These are phyloP conservation scores for Fusarium concolor DNA, from an alignment of 2,329 filamentous ascomycete genomes.

Conservation along the genomic window DNA sequence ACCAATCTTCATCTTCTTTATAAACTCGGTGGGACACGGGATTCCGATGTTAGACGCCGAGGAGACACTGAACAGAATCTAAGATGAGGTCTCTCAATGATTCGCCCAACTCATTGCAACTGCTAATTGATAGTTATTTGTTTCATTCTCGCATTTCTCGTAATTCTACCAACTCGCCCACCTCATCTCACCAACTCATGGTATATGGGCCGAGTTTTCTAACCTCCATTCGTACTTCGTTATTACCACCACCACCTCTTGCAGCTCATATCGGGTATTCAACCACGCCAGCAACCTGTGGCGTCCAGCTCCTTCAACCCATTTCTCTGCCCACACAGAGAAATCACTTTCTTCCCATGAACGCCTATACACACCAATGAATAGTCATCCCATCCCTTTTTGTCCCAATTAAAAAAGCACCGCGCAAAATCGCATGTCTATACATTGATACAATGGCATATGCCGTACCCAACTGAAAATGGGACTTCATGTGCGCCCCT, in stretches of 20 bases:
- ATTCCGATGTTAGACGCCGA: too few relatives aligned
- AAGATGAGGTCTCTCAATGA: constrained; percentile 1
- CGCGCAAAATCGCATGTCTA: constrained; percentile 30
- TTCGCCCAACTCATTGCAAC: constrained; percentile 11
- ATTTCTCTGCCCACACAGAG: constrained; percentile 19
- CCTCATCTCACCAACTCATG: not conserved
- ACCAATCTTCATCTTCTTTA: too few relatives aligned
- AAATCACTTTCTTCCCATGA: constrained; percentile 23
- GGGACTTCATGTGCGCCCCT: constrained; percentile 37
- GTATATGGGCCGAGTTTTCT: constrained; percentile 25
- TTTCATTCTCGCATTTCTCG: constrained; percentile 42
- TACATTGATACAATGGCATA: constrained; percentile 23
- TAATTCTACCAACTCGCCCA: constrained; percentile 11
- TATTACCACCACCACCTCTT: constrained; percentile 30
- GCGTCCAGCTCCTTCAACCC: constrained; percentile 18
- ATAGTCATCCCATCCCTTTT: constrained; percentile 29
- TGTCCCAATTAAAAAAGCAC: constrained; percentile 22
- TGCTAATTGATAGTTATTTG: not conserved
- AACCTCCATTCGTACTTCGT: constrained; percentile 21
- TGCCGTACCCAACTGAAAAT: not conserved
- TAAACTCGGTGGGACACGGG: not conserved
- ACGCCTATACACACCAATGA: constrained; percentile 39
- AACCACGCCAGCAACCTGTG: constrained; percentile 23
- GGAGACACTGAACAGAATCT: not conserved
- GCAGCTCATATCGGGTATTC: constrained; percentile 35